phyloP scores from a whole-genome alignment of 148 eudicot genomes.

The Fagopyrum tataricum region DNA sequence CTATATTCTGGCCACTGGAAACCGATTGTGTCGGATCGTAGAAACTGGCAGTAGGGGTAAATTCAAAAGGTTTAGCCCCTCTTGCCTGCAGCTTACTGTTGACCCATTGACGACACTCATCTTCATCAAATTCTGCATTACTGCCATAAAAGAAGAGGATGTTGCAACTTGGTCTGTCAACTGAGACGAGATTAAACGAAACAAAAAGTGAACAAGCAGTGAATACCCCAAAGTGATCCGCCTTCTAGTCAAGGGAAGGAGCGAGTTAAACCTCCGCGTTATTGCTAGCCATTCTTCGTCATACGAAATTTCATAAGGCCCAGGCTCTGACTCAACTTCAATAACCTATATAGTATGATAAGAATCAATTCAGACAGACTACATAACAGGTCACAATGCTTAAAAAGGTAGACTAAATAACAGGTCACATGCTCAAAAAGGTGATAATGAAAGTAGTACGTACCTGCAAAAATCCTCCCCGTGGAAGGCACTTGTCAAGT shows the following conservation, averaged over 20 bases:
- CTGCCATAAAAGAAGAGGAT: slow-evolving; percentile 25
- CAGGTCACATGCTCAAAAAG: background rate
- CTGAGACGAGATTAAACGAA: background rate
- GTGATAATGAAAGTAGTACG: slow-evolving; percentile 1
- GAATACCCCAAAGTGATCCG: slow-evolving; percentile 56
- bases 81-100: slow-evolving; percentile 13
- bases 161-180: background rate
- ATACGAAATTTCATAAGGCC: slow-evolving; percentile 68
- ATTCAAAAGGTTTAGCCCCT: slow-evolving; percentile 13
- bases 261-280: slow-evolving; percentile 51
- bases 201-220: slow-evolving; percentile 1
- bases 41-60: slow-evolving; percentile 11
- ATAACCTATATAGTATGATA: slow-evolving; percentile 38
- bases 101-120: slow-evolving; percentile 37
- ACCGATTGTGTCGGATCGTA: slow-evolving; percentile 38
- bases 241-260: slow-evolving; percentile 46
- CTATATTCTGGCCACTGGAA: slow-evolving; percentile 27
- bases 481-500: slow-evolving; percentile 92
- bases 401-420: background rate
- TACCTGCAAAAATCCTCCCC: slow-evolving; percentile 85
- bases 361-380: background rate
- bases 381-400: slow-evolving; percentile 6
- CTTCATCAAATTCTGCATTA: slow-evolving; percentile 35
- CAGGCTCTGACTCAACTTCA: slow-evolving; percentile 80
- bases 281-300: slow-evolving; percentile 99